Evolutionary conservation across 2,329 filamentous ascomycete genomes (phyloP), one percentile per base, ranked within the genome.

Genomic region (Geosmithia putterillii): DNA sequence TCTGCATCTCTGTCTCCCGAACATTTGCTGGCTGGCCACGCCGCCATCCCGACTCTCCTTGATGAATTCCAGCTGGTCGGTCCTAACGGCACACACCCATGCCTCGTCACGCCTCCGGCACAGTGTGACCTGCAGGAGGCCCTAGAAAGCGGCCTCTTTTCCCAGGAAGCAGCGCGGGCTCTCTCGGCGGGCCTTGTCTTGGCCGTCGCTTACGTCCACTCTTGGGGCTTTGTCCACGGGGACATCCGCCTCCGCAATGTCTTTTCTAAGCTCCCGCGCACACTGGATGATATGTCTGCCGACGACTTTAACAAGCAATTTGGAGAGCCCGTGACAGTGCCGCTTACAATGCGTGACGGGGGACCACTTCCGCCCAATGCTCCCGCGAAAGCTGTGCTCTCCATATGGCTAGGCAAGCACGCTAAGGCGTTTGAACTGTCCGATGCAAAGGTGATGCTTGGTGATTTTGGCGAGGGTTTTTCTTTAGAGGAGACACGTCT

Each of bases 391-490:
- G 58, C 53, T 39, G 47, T 48, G 1, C 19, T 45, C n/a, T 45
- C 49, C 14, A 40, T 51, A 3, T 38, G 43, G 34, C 50, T 62
- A 18, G 57, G 54, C 2, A 57, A 58, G 46, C 32, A 49, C 5
- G 54, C 54, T 7, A 47, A 57, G 36, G 44, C 56, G 1, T 54
- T 60, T 38, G 46, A 48, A 8, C 22, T 59, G 19, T 46, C 47
- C 1, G 61, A 64, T 12, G 48, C 54, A 1, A 46, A 47, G 4
- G 34, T 57, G 0, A 44, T 62, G 41, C 56, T 64, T 1, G 51
- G 47, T 45, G 60, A 64, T 47, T 63, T 61, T 51, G 58, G 58
- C 12, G 56, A 59, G 40, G 48, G 57, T 4, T 61, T 59, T 45
- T 25, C 48, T 2, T 53, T 56, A 18, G 46, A 39, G 19, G 48